These are phyloP conservation scores for Stemphylium lycopersici DNA, from an alignment of 2,329 filamentous ascomycete species.

Conservation along the genomic window DNA sequence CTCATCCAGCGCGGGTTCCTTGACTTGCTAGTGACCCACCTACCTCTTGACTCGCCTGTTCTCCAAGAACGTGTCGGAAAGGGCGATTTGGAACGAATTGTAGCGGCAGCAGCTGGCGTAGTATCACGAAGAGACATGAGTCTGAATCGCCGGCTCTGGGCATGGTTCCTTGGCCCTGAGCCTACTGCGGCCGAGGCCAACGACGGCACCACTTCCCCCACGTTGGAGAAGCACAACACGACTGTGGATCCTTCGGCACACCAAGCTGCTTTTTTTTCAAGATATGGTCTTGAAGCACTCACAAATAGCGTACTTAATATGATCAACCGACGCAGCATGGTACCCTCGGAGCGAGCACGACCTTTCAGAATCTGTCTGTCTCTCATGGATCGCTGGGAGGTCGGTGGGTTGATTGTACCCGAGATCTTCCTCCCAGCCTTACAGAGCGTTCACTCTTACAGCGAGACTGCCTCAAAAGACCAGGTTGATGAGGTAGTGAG, in stretches of 20 bases:
- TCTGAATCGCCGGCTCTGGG: constrained; percentile 91
- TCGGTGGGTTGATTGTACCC: constrained; percentile 86
- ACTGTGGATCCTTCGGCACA: constrained; percentile 48
- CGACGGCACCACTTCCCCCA: constrained; percentile 45
- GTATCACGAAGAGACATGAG: constrained; percentile 95
- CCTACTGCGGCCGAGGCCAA: constrained; percentile 49
- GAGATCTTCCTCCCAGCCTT: constrained; percentile 88
- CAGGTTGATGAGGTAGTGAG: constrained; percentile 86
- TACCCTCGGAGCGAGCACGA: constrained; percentile 72
- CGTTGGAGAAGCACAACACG: constrained; percentile 59
- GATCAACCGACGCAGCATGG: constrained; percentile 64
- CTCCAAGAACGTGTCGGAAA: constrained; percentile 75
- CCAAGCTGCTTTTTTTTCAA: constrained; percentile 75
- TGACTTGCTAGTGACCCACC: constrained; percentile 86
- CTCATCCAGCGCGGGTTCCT: constrained; percentile 94
- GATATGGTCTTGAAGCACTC: constrained; percentile 76
- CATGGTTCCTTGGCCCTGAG: constrained; percentile 89
- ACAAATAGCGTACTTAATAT: constrained; percentile 77
- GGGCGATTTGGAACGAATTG: constrained; percentile 79
- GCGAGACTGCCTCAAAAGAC: constrained; percentile 67
- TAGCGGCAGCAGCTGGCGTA: constrained; percentile 83
- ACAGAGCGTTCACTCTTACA: constrained; percentile 77
- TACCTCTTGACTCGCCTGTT: constrained; percentile 83
- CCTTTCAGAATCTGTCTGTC: constrained; percentile 93
- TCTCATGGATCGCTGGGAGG: constrained; percentile 98